phyloP scores from a whole-genome alignment of 108 stramenopile species.

The Epithemia pelagica region DNA sequence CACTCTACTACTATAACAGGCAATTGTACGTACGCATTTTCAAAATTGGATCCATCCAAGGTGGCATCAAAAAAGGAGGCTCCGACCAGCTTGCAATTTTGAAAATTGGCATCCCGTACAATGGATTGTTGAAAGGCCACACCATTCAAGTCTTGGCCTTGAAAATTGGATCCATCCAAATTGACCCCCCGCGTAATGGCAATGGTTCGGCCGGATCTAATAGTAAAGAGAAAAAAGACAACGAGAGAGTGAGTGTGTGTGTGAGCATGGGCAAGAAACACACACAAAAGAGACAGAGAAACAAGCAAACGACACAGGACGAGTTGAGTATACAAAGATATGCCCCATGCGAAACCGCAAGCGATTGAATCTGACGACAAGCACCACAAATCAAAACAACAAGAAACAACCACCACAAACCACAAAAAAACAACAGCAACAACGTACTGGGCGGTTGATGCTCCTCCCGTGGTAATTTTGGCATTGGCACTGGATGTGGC shows the following conservation, averaged over 20 bases:
- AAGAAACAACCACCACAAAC: neutral
- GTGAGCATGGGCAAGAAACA: too few relatives aligned
- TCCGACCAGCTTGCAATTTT: slow-evolving; percentile 62
- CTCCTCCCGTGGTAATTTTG: slow-evolving; percentile 83
- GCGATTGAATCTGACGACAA: too few relatives aligned
- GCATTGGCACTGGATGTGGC: slow-evolving; percentile 53
- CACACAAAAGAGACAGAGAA: too few relatives aligned
- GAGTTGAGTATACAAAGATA: too few relatives aligned
- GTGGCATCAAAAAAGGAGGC: slow-evolving; percentile 94
- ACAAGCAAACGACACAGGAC: too few relatives aligned
- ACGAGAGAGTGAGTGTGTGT: too few relatives aligned
- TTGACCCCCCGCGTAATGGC: slow-evolving; percentile 93
- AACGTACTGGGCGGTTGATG: slow-evolving; percentile 62
- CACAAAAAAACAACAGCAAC: neutral
- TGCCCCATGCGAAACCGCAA: too few relatives aligned
- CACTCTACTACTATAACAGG: neutral
- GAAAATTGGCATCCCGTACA: slow-evolving; percentile 85
- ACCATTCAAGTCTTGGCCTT: slow-evolving; percentile 76
- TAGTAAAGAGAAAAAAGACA: too few relatives aligned
- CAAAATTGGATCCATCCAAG: slow-evolving; percentile 83
- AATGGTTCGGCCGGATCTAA: slow-evolving; percentile 67
- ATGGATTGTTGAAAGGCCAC: slow-evolving; percentile 95
- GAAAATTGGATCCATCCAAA: slow-evolving; percentile 75
- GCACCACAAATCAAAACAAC: too few relatives aligned
- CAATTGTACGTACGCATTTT: slow-evolving; percentile 49